Percentiles rank a stretch among this genome's conserved stretches.
These are phyloP conservation scores for Penicillium daleae DNA, from an alignment of 495 filamentous ascomycete genomes.

Conservation along the genomic window DNA sequence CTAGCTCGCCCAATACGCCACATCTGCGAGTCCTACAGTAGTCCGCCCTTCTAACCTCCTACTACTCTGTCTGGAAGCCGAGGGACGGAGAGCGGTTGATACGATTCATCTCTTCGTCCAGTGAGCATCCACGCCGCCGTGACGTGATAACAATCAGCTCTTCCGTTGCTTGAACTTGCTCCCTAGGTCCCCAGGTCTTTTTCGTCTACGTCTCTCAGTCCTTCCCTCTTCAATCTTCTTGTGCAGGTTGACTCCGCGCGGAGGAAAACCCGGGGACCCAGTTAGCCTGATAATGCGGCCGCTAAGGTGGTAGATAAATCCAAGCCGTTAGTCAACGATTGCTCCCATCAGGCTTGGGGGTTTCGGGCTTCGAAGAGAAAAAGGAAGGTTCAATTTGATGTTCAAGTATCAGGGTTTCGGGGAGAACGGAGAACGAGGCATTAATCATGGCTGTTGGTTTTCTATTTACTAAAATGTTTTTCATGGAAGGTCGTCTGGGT, in stretches of 20 bases:
- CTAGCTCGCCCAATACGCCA: neutral
- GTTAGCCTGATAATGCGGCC: neutral
- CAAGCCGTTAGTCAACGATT: neutral
- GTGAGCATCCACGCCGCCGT: neutral
- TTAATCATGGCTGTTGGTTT: no score
- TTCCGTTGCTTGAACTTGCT: neutral
- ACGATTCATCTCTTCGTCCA: neutral
- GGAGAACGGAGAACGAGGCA: neutral
- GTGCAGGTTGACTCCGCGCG: neutral
- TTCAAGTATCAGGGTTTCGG: no score
- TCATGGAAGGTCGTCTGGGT: no score
- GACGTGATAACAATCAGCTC: neutral
- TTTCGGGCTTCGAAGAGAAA: no score
- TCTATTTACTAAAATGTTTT: no score
- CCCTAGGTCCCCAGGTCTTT: neutral
- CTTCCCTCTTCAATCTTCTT: neutral
- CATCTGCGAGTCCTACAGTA: no score
- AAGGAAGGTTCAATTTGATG: no score
- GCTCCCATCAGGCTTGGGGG: no score
- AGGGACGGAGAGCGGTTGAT: neutral
- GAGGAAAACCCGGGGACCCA: neutral
- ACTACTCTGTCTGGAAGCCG: neutral
- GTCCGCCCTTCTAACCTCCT: neutral
- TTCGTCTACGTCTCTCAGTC: neutral
- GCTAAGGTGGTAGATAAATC: neutral